These are phyloP conservation scores for Arthrobotrys pseudoclavata DNA, from an alignment of 2,329 filamentous ascomycete genomes.

Conservation along the genomic window DNA sequence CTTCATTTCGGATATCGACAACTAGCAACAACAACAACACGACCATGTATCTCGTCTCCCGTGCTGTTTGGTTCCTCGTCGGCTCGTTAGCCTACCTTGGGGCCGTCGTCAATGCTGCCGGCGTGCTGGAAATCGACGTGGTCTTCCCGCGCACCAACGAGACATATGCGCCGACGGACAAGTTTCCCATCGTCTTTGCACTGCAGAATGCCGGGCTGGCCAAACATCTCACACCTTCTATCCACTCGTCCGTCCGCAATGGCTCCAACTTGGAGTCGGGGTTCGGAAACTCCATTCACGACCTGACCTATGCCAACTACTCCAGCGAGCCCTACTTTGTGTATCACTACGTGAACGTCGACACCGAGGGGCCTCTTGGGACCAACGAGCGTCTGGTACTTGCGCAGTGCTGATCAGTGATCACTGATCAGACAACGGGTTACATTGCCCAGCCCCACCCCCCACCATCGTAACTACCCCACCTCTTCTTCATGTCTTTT, in stretches of 20 bases:
- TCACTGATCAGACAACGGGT: no score
- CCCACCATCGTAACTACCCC: no score
- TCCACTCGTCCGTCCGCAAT: slow-evolving; percentile 12
- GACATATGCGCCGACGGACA: slow-evolving; percentile 63
- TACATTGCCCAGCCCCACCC: no score
- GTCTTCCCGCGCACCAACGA: slow-evolving; percentile 65
- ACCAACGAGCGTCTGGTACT: neutral
- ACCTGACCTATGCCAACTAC: slow-evolving; percentile 31
- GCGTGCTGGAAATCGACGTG: slow-evolving; percentile 62
- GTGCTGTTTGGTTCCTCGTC: slow-evolving; percentile 14
- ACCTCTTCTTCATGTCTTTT: slow-evolving; percentile 57
- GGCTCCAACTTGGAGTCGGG: slow-evolving; percentile 21
- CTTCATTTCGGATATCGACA: neutral
- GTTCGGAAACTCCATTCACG: slow-evolving; percentile 17
- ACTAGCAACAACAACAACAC: slow-evolving; percentile 4
- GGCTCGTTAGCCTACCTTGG: slow-evolving; percentile 10
- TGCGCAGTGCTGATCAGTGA: slow-evolving; percentile 17
- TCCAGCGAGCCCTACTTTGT: slow-evolving; percentile 52
- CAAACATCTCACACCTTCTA: neutral
- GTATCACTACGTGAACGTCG: slow-evolving; percentile 38
- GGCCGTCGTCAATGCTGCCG: slow-evolving; percentile 24
- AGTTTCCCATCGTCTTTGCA: slow-evolving; percentile 64
- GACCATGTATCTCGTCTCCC: slow-evolving; percentile 16
- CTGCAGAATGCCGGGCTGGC: slow-evolving; percentile 61
- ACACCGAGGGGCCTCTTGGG: slow-evolving; percentile 36